Conservation (phyloP, 2,329 filamentous ascomycete genomes). For the Chaetomium olivaceum region DNA sequence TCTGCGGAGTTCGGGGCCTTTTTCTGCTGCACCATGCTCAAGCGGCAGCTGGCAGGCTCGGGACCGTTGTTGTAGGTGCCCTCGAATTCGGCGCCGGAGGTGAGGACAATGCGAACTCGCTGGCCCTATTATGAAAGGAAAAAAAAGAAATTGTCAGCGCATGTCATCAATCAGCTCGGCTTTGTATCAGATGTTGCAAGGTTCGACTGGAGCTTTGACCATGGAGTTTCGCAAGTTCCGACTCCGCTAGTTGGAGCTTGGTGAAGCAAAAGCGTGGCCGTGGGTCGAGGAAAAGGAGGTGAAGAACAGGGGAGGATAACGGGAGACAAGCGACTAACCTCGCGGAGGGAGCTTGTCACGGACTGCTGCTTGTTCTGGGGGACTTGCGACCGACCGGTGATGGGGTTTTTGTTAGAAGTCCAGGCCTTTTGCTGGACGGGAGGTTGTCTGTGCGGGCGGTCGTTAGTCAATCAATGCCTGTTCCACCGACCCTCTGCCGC, state of each 20-base stretch:
- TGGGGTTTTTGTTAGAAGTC: slow-evolving; percentile 39
- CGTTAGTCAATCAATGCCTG: slow-evolving; percentile 20
- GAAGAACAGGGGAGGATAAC: slow-evolving; percentile 1
- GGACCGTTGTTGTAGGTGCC: slow-evolving; percentile 36
- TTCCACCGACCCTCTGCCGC: slow-evolving; percentile 6
- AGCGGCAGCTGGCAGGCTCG: slow-evolving; percentile 34
- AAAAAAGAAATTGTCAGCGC: slow-evolving; percentile 17
- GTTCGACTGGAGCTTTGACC: slow-evolving; percentile 11
- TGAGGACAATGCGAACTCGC: slow-evolving; percentile 36
- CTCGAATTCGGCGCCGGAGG: slow-evolving; percentile 37
- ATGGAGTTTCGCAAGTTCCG: slow-evolving; percentile 1
- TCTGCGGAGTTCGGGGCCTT: slow-evolving; percentile 36
- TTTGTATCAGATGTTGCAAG: slow-evolving; percentile 17
- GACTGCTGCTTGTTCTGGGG: slow-evolving; percentile 34
- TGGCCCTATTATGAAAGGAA: slow-evolving; percentile 34
- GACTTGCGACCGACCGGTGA: slow-evolving; percentile 35
- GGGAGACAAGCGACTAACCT: slow-evolving; percentile 33
- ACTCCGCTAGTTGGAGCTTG: slow-evolving; percentile 4
- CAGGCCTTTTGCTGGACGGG: slow-evolving; percentile 37
- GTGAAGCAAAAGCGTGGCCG: slow-evolving; percentile 4
- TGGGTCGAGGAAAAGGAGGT: background rate
- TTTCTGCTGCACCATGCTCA: slow-evolving; percentile 41
- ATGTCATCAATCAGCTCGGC: background rate
- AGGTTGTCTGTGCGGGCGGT: slow-evolving; percentile 35
- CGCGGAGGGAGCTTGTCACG: slow-evolving; percentile 35